Conservation (phyloP, 2,329 filamentous ascomycete genomes). For the Xylariaceae sp. region DNA sequence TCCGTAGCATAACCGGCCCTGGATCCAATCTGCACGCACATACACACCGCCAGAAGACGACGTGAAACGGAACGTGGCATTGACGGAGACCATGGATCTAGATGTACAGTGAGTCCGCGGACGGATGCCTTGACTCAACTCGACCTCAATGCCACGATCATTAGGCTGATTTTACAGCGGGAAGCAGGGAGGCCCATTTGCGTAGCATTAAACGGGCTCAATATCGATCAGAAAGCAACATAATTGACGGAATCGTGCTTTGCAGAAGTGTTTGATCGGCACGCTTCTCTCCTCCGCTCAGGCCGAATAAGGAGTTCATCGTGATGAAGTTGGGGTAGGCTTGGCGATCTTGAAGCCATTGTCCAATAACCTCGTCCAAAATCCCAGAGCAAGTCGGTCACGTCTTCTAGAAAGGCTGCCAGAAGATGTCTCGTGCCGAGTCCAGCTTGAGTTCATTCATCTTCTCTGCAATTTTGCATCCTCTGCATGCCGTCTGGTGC, state of each 20-base stretch:
- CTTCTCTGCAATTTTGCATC: constrained; percentile 10
- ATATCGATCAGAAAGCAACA: too few species aligned
- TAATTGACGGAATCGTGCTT: background rate
- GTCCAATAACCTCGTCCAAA: constrained; percentile 30
- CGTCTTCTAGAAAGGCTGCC: constrained; percentile 17
- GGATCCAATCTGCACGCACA: constrained; percentile 14
- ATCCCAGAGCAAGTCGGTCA: constrained; percentile 26
- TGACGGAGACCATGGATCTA: too few species aligned
- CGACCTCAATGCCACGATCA: too few species aligned
- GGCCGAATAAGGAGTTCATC: constrained; percentile 12
- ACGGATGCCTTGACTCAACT: too few species aligned
- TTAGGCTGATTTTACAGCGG: too few species aligned
- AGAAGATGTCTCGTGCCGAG: constrained; percentile 14
- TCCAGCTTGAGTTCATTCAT: constrained; percentile 6
- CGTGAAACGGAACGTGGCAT: too few species aligned
- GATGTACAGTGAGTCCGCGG: too few species aligned
- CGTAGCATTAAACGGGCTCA: too few species aligned
- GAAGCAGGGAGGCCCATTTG: too few species aligned
- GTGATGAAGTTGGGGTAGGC: constrained; percentile 25
- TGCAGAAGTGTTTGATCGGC: constrained; percentile 10
- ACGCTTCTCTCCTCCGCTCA: constrained; percentile 3
- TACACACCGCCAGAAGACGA: constrained; percentile 5
- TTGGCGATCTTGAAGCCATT: constrained; percentile 29
- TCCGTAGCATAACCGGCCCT: constrained; percentile 9
- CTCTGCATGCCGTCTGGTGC: constrained; percentile 10